A percentile compares a stretch with the other conserved stretches of the same genome.
These are phyloP conservation scores for Entomophthora muscae DNA, from an alignment of 371 early-diverging fungal genomes.

Conservation along the genomic window DNA sequence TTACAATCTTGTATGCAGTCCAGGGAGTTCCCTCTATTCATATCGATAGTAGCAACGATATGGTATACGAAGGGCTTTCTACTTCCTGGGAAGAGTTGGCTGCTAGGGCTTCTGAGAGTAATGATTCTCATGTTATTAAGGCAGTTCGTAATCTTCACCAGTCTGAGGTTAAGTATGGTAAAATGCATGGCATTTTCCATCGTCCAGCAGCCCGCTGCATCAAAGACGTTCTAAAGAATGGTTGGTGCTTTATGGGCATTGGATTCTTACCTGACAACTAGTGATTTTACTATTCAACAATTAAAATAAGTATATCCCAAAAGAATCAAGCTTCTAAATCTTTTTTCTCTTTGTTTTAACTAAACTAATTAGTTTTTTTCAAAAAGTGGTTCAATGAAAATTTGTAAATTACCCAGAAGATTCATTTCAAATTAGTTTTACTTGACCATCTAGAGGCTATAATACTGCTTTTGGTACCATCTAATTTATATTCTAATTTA, in stretches of 20 bases:
- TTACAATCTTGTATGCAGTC: background rate
- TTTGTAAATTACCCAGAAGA: too few species aligned
- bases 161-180: background rate
- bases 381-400: too few species aligned
- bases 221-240: background rate
- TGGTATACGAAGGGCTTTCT: background rate
- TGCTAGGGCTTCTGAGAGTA: background rate
- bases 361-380: too few species aligned
- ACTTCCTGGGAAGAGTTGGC: background rate
- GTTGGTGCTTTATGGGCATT: slow-evolving; percentile 2
- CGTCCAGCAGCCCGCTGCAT: background rate
- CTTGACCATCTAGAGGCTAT: too few species aligned
- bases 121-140: slow-evolving; percentile 1
- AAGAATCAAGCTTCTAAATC: too few species aligned
- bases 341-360: too few species aligned
- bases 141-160: slow-evolving; percentile 2
- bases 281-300: too few species aligned
- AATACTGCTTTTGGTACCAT: too few species aligned
- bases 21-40: background rate
- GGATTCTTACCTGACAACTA: background rate
- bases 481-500: too few species aligned
- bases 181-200: background rate
- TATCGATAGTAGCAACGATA: background rate
- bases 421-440: too few species aligned
- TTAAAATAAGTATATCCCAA: too few species aligned